A percentile compares a stretch with the other conserved stretches of the same genome.
phyloP scores from a whole-genome alignment of 73 alveolate species.

The Paramecium sexaurelia region DNA sequence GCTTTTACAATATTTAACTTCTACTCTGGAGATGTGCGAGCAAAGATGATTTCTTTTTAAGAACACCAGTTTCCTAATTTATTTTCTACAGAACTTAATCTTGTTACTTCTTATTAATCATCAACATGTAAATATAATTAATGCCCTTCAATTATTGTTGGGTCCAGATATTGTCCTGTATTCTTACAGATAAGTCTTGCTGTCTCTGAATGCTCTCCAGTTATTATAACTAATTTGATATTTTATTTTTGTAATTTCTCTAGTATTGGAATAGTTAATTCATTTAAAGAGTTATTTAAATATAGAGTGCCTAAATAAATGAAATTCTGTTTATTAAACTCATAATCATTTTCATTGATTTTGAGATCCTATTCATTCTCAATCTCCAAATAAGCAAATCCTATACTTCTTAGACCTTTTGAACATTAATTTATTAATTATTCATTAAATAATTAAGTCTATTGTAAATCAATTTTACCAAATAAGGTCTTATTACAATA shows the following conservation, averaged over 20 bases:
- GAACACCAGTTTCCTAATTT: slow-evolving; percentile 51
- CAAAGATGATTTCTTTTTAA: slow-evolving; percentile 6
- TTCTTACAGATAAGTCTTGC: not conserved
- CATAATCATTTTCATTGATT: slow-evolving; percentile 39
- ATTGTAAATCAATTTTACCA: not conserved
- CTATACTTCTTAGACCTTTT: slow-evolving; percentile 55
- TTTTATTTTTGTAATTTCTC: not conserved
- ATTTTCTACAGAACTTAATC: slow-evolving; percentile 28
- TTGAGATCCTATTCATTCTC: not conserved
- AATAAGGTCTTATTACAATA: slow-evolving; percentile 28
- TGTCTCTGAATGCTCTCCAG: slow-evolving; percentile 54
- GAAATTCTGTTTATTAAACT: not conserved
- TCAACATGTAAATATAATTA: slow-evolving; percentile 34
- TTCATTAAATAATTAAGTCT: not conserved
- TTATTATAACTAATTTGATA: slow-evolving; percentile 37
- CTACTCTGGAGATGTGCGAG: slow-evolving; percentile 39
- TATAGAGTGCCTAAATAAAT: slow-evolving; percentile 33
- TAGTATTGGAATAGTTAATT: not conserved
- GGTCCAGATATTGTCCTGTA: not conserved
- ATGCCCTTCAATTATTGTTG: not conserved
- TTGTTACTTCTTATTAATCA: not conserved
- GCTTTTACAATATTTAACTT: slow-evolving; percentile 23
- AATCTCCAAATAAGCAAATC: slow-evolving; percentile 37
- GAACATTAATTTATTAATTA: not conserved
- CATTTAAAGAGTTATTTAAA: not conserved